Base-by-base conservation (phyloP, 179 eudicot genomes). In the Amaranthus tricolor region DNA sequence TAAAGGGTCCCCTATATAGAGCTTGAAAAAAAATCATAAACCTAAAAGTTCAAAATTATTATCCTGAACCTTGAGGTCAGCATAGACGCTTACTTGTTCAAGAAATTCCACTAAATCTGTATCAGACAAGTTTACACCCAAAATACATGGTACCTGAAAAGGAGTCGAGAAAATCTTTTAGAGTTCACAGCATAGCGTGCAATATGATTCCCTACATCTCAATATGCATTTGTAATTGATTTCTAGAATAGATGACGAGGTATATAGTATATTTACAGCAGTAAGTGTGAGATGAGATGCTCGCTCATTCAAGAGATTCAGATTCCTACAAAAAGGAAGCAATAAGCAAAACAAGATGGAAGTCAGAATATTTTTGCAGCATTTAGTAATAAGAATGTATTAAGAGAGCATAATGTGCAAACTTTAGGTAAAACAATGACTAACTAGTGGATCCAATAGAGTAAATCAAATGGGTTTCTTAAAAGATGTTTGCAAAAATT, bases 131-230 rank as follows among this genome's bases (percentile, higher is more conserved):
- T 82, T 83, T 54, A 96, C 96, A 60, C 98, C 97, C 77, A 96
- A 81, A 54, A 96, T 88, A 80, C 96, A 93, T n/a, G 99, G 99
- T 55, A 96, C 99, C 99, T 96, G 84, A 62, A 85, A 31, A 75
- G 54, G 45, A 66, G 57, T 60, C 40, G 63, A 65, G 31, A 66
- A 10, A 67, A 40, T 47, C 20, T 6, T 51, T 74, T 50, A 78
- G 56, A 72, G 50, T 24, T 3, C 7, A 71, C 57, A 48, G 61
- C 50, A 43, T 61, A 31, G 48, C 54, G 16, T 15, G 17, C 4
- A 7, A 66, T 63, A 44, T 54, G 7, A 6, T 15, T 59, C 45
- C 56, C 44, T 53, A 45, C 31, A 5, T 76, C 24, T 44, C 70
- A 66, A 52, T 45, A 62, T 59, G 68, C 60, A 19, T 8, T 68